Conservation (phyloP, 1,284 basidiomycete species). For the Mycena citricolor region DNA sequence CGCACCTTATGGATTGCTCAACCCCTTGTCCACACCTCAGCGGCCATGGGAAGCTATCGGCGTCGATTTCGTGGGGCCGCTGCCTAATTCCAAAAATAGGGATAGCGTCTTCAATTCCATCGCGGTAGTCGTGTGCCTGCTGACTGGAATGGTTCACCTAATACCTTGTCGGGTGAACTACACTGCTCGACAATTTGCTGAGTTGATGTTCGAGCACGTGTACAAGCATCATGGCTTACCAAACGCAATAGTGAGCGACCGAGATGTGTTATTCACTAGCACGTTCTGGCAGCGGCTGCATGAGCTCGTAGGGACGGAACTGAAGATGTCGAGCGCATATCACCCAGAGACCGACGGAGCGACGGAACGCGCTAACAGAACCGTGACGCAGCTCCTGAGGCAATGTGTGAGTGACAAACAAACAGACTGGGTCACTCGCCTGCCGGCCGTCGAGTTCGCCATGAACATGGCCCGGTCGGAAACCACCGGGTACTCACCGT, state of each 20-base stretch:
- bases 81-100: conserved; percentile 31
- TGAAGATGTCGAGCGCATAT: conserved; percentile 9
- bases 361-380: conserved; percentile 11
- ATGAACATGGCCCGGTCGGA: conserved; percentile 7
- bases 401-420: conserved; percentile 7
- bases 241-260: conserved; percentile 37
- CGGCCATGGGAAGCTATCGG: conserved; percentile 34
- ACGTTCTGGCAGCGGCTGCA: conserved; percentile 37
- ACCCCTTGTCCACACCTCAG: conserved; percentile 27
- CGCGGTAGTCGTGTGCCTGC: conserved; percentile 35
- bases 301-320: conserved; percentile 5
- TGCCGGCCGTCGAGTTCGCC: conserved; percentile 10
- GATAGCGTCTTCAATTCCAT: conserved; percentile 35
- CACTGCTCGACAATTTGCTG: conserved; percentile 33
- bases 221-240: conserved; percentile 41
- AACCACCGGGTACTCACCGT: conserved; percentile 8
- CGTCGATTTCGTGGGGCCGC: conserved; percentile 41
- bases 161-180: conserved; percentile 19
- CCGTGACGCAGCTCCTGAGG: conserved; percentile 7
- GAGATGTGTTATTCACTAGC: conserved; percentile 40
- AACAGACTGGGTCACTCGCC: conserved; percentile 4
- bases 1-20: conserved; percentile 36
- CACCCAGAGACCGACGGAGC: conserved; percentile 10
- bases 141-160: conserved; percentile 24
- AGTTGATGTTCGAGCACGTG: conserved; percentile 37